Percentiles rank a stretch among this genome's conserved stretches.
phyloP scores from a whole-genome alignment of 1,139 yeast genomes.

The Suhomyces anneliseae region DNA sequence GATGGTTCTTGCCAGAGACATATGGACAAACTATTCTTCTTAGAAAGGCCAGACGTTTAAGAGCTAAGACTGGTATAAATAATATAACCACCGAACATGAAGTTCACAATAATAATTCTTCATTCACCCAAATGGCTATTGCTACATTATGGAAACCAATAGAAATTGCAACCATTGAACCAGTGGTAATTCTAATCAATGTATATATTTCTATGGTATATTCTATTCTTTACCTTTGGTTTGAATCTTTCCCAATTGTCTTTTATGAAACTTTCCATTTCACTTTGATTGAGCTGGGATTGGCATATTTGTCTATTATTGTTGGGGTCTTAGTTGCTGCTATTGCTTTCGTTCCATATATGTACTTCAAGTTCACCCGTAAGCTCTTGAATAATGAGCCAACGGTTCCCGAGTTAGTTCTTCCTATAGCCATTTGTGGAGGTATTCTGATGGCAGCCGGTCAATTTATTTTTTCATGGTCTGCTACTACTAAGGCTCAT shows the following conservation, averaged over 20 bases:
- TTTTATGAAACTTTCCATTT: slow-evolving; percentile 45
- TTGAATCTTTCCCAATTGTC: slow-evolving; percentile 62
- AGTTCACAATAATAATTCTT: slow-evolving; percentile 21
- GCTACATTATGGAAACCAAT: slow-evolving; percentile 52
- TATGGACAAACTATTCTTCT: slow-evolving; percentile 31
- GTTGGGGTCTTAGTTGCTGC: slow-evolving; percentile 41
- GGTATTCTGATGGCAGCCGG: slow-evolving; percentile 43
- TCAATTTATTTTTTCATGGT: slow-evolving; percentile 52
- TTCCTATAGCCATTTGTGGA: slow-evolving; percentile 45
- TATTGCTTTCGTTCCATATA: slow-evolving; percentile 18
- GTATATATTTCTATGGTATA: slow-evolving; percentile 54
- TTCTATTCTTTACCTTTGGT: slow-evolving; percentile 54
- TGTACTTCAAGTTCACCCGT: slow-evolving; percentile 22
- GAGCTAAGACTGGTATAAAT: slow-evolving; percentile 33
- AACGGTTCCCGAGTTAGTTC: slow-evolving; percentile 39
- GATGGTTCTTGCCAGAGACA: slow-evolving; percentile 34
- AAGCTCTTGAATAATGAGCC: slow-evolving; percentile 21
- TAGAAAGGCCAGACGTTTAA: slow-evolving; percentile 32
- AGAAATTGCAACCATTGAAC: slow-evolving; percentile 42
- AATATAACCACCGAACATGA: slow-evolving; percentile 31
- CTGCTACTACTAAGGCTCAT: slow-evolving; percentile 36
- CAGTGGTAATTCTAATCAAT: slow-evolving; percentile 46
- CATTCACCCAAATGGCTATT: slow-evolving; percentile 22
- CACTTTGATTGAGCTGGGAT: slow-evolving; percentile 49
- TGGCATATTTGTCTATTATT: slow-evolving; percentile 42